These are phyloP conservation scores for Tremella mesenterica DNA, from an alignment of 768 basidiomycete genomes.

Conservation along the genomic window DNA sequence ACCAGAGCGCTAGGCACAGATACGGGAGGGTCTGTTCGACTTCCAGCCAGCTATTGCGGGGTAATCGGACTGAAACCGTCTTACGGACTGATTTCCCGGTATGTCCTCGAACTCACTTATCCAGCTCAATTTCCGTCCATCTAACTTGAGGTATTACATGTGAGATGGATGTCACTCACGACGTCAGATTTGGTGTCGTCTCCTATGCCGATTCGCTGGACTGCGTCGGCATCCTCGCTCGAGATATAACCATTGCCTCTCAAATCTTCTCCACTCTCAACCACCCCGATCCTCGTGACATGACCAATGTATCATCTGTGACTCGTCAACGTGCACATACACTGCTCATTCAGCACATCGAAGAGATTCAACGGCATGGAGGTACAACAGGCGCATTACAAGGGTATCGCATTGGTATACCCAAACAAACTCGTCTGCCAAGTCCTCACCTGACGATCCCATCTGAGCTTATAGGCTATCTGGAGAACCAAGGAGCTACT, in stretches of 20 bases:
- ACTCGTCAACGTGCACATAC: conserved; percentile 35
- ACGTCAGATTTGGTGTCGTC: conserved; percentile 70
- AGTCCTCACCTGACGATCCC: conserved; percentile 10
- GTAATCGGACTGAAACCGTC: conserved; percentile 89
- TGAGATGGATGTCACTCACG: neutral
- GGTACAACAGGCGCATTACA: conserved; percentile 37
- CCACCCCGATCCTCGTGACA: conserved; percentile 61
- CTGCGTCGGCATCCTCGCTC: conserved; percentile 75
- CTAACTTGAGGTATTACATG: neutral
- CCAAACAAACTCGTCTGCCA: conserved; percentile 50
- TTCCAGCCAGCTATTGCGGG: conserved; percentile 91
- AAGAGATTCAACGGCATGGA: conserved; percentile 1
- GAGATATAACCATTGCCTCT: conserved; percentile 50
- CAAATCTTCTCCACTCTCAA: conserved; percentile 51
- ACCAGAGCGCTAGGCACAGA: conserved; percentile 81
- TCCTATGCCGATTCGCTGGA: conserved; percentile 92
- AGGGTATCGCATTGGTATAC: conserved; percentile 65
- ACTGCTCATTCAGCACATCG: neutral
- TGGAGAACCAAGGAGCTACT: conserved; percentile 55
- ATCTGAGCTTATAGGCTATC: conserved; percentile 42
- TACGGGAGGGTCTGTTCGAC: conserved; percentile 84
- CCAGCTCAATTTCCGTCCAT: neutral
- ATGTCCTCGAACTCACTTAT: conserved; percentile 5
- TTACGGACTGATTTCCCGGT: conserved; percentile 84
- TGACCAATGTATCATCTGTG: conserved; percentile 56